Evolutionary conservation across 2,329 filamentous ascomycete genomes (phyloP), one percentile per base, ranked within the genome.

Genomic region (Diaporthe australafricana): DNA sequence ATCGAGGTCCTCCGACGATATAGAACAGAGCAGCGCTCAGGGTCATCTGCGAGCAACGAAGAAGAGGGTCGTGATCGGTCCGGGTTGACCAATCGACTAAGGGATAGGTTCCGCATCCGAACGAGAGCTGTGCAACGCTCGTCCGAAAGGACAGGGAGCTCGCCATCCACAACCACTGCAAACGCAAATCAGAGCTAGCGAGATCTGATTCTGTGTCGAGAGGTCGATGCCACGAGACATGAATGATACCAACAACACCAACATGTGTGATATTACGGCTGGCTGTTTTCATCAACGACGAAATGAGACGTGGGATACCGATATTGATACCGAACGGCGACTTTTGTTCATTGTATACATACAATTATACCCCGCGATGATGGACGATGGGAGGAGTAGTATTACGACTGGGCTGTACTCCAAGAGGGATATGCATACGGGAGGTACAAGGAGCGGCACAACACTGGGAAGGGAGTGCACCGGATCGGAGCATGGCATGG

Each of bases 1-100:
- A 89, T 92, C 68, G 88, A 87, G 69, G 87, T 86, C 7, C 82
- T 92, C 6, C 84, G 90, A 45, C 85, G 86, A 67, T 83, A 86
- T 57, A 81, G 84, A 22, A 80, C 83, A 48, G 84, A 83, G 75
- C 84, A 83, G 73, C 82, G 80, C 9, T 73, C 75, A 30, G 53
- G 25, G 27, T 52, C 73, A 30, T 27, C 57, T 20, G 50, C 57
- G 9, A 72, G 35, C 11, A 71, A 30, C 40, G 67, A 74, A 1
- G 81, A 80, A 70, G 83, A 79, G 74, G 77, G 79, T 66, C 80
- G 79, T 30, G 83, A 83, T 32, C 83, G 84, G 66, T 82, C 84
- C 14, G 82, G 79, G 53, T 77, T 90, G 47, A 82, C 88, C 8
- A 83, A 85, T 53, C 85, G 85, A 66, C 79, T 90, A 53, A 84